Base-by-base conservation (phyloP, 352 stramenopile genomes). In the Phytophthora macrochlamydospora region DNA sequence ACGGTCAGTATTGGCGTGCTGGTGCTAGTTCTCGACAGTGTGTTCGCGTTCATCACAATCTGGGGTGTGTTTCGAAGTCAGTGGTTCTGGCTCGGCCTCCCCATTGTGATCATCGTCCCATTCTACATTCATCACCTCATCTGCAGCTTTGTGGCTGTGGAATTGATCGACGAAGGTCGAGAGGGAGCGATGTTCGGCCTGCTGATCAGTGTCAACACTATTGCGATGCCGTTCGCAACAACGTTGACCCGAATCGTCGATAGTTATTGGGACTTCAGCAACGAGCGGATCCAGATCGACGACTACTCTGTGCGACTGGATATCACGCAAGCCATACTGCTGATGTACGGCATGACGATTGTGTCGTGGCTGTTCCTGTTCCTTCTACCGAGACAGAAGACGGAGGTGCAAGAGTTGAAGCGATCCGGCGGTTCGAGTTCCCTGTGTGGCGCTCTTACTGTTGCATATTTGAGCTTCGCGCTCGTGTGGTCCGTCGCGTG, bases 341-440 rank as follows among this genome's bases (percentile, higher is more conserved):
- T 85, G 48, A 70, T 66, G 53, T 80, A 77, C 58, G 56, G 32
- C 5, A 61, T 70, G 51, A 80, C 69, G 35, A 11, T 68, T 1
- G 14, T 69, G n/a, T 67, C 65, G 40, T 69, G 72, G 46, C 7
- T 69, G 3, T 75, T 69, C 28, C 35, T 85, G 6, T 56, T 67
- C 29, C 42, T 81, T 29, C 43, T 83, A 13, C 75, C 74, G 1
- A 59, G 32, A 6, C 74, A 82, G 45, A 79, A 79, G 51, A 42
- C 45, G 5, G 67, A 68, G 42, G 67, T 51, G 0, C 69, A 75
- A 35, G 51, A 66, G 24, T 48, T 80, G 8, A 59, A 64, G 31
- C 49, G 44, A 49, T 60, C 46, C 3, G 75, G 72, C 12, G 72
- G 72, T 28, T 59, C 48, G 30, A 80, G 62, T 59, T 49, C 56